Base-by-base conservation (phyloP, 2,329 filamentous ascomycete genomes). In the Diaporthe sp. region DNA sequence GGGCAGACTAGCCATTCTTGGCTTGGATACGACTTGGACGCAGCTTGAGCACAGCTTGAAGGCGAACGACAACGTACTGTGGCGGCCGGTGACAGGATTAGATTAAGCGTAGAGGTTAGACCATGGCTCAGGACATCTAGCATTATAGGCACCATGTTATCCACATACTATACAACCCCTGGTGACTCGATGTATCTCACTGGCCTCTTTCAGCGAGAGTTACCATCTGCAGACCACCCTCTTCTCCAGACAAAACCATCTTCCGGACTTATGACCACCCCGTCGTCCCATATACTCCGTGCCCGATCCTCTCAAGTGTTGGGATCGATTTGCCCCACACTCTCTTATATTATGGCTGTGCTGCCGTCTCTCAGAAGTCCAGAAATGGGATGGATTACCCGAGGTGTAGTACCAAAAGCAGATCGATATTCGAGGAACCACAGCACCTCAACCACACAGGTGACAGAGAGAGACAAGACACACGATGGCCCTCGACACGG, bases 251-350 rank as follows among this genome's bases (percentile, higher is more conserved):
- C 38, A 17, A 30, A 42, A 28, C 2, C n/a, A 30, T 42, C n/a
- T 42, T 28, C 58, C 58, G 58, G 58, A 61, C 58, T 61, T 61
- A 28, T 22, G 13, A 28, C 8, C n/a, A 42, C 3, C 58, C 58
- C 58, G 58, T 42, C 35, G 6, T 45, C 58, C 38, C 28, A 42
- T 61, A 60, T 61, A 42, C 58, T 61, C 38, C 58, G 58, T 61
- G n/a, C 38, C 35, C 58, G 58, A 42, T 45, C 38, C 38, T 4
- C n/a, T 38, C n/a, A 42, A 40, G n/a, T 30, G n/a, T 61, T 30
- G n/a, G 12, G 30, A 9, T 38, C 22, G 30, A 38, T 38, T 38
- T 25, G 33, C 19, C 33, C 2, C 15, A 45, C 40, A 61, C 38
- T 61, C n/a, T 42, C 35, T 42, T 61, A 42, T 28, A 61, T 61